phyloP scores from a whole-genome alignment of 2,329 filamentous ascomycete species.

The Fusarium guadeloupense region DNA sequence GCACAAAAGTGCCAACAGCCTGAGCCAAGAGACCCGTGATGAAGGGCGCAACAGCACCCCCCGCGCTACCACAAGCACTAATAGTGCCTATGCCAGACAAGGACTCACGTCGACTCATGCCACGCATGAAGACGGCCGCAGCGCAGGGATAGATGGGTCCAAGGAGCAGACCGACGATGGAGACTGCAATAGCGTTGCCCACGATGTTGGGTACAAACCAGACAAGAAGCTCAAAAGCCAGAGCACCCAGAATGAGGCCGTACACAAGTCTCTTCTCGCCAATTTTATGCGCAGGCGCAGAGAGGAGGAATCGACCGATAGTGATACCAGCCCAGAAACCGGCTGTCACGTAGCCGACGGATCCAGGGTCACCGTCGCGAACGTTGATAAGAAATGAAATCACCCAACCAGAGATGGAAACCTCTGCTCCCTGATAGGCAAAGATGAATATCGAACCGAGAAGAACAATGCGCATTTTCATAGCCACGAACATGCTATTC shows the following conservation, averaged over 20 bases:
- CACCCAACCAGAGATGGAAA: slow-evolving; percentile 86
- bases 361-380: slow-evolving; percentile 72
- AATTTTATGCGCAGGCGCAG: slow-evolving; percentile 70
- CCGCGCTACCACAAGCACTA: slow-evolving; percentile 73
- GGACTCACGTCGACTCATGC: slow-evolving; percentile 67
- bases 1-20: slow-evolving; percentile 68
- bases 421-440: slow-evolving; percentile 85
- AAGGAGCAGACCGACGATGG: slow-evolving; percentile 77
- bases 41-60: slow-evolving; percentile 74
- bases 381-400: slow-evolving; percentile 83
- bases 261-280: slow-evolving; percentile 78
- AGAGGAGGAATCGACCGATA: slow-evolving; percentile 76
- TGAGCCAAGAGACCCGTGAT: slow-evolving; percentile 71
- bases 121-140: slow-evolving; percentile 68
- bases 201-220: slow-evolving; percentile 83
- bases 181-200: slow-evolving; percentile 72
- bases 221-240: slow-evolving; percentile 77
- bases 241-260: slow-evolving; percentile 66
- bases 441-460: slow-evolving; percentile 85
- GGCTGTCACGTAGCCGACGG: slow-evolving; percentile 82
- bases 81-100: slow-evolving; percentile 74
- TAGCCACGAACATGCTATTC: slow-evolving; percentile 57
- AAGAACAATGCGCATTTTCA: slow-evolving; percentile 68
- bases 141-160: slow-evolving; percentile 84
- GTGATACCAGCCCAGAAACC: slow-evolving; percentile 80